A percentile compares a stretch with the other conserved stretches of the same genome.
These are phyloP conservation scores for Scytalidium lignicola DNA, from an alignment of 2,329 filamentous ascomycete genomes.

Conservation along the genomic window DNA sequence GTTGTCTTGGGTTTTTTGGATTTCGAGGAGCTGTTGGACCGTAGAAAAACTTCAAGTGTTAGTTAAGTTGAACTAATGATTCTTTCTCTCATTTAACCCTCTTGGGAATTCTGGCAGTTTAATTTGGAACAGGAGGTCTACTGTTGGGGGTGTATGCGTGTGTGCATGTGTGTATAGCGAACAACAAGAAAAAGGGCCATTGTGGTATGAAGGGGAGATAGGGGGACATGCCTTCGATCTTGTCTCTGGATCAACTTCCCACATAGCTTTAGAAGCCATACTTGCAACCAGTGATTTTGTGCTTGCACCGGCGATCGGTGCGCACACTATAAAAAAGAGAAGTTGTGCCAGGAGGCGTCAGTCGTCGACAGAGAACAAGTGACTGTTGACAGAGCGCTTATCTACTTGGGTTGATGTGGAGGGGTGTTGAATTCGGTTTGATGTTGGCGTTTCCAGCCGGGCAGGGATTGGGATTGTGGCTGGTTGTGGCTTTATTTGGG, in stretches of 20 bases:
- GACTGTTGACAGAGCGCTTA: slow-evolving; percentile 9
- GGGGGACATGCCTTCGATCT: slow-evolving; percentile 70
- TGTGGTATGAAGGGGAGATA: background rate
- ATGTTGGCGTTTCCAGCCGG: background rate
- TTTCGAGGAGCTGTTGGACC: slow-evolving; percentile 72
- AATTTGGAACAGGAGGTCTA: no score
- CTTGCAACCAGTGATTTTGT: slow-evolving; percentile 1
- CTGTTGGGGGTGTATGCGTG: no score
- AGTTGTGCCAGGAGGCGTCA: background rate
- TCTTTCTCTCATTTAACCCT: no score
- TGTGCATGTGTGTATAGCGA: no score
- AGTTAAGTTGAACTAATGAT: no score
- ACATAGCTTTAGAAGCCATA: slow-evolving; percentile 74
- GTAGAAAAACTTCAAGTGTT: slow-evolving; percentile 4
- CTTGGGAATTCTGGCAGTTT: no score
- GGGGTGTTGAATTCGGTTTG: background rate
- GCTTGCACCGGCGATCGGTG: background rate
- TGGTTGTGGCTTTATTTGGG: background rate
- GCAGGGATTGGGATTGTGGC: background rate
- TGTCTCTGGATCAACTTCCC: slow-evolving; percentile 98
- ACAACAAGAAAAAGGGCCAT: background rate
- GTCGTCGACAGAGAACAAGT: no score
- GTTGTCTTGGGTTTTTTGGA: slow-evolving; percentile 88
- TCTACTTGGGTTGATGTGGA: background rate
- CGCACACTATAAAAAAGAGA: background rate